Evolutionary conservation across 2,329 filamentous ascomycete genomes (phyloP).

Genomic region (Raffaelea arxii): DNA sequence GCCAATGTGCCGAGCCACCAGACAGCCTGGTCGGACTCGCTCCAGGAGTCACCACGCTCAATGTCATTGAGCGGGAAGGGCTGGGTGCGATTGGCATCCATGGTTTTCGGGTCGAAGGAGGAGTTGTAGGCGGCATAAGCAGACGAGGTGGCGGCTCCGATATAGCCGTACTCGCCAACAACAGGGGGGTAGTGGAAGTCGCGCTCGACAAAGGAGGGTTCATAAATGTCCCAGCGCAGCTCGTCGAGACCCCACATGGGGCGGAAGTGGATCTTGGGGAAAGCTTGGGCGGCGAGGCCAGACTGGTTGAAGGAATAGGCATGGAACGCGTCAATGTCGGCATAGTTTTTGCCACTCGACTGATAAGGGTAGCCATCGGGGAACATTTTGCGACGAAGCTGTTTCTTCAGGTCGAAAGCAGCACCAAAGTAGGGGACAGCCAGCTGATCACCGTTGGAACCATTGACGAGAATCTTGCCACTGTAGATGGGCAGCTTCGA

Average conservation of each 20-base stretch:
- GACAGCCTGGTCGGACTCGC: conserved; percentile 4
- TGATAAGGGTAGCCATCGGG: background rate
- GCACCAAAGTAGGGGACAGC: conserved; percentile 22
- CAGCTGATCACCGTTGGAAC: conserved; percentile 20
- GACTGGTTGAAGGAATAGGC: background rate
- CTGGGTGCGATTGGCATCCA: too few species aligned
- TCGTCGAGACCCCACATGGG: conserved; percentile 17
- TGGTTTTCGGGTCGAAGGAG: background rate
- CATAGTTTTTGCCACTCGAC: background rate
- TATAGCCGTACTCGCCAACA: conserved; percentile 11
- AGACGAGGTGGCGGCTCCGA: conserved; percentile 11
- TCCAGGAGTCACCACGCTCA: conserved; percentile 5
- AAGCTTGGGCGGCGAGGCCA: conserved; percentile 14
- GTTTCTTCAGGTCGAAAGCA: background rate
- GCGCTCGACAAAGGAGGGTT: conserved; percentile 12
- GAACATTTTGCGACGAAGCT: background rate
- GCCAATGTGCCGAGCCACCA: conserved; percentile 8
- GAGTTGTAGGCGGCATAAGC: conserved; percentile 6
- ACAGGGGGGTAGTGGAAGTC: conserved; percentile 15
- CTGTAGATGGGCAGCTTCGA: conserved; percentile 22
- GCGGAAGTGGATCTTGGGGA: conserved; percentile 16
- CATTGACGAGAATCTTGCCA: conserved; percentile 21
- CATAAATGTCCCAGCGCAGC: conserved; percentile 18
- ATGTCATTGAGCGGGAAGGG: conserved; percentile 10
- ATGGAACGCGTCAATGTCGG: background rate